These are phyloP conservation scores for Pythium apleroticum DNA, from an alignment of 352 stramenopile genomes.

Conservation along the genomic window DNA sequence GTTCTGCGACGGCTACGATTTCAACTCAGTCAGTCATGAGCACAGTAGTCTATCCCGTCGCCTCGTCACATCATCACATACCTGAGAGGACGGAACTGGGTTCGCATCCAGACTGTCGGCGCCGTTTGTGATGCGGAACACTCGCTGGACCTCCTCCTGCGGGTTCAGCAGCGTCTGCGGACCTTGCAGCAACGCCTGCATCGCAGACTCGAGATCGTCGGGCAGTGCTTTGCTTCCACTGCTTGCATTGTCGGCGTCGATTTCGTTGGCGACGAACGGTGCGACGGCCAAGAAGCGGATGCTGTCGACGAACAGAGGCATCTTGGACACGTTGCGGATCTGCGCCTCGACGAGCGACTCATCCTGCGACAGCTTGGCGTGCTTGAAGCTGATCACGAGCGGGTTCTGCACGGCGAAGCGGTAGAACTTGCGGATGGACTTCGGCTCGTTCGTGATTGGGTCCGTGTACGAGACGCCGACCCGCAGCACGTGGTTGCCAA, in stretches of 20 bases:
- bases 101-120: slow-evolving; percentile 30
- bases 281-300: slow-evolving; percentile 70
- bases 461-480: slow-evolving; percentile 80
- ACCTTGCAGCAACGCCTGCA: slow-evolving; percentile 33
- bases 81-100: neutral
- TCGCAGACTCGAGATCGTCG: slow-evolving; percentile 14
- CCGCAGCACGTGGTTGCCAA: slow-evolving; percentile 84
- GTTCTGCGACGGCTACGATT: slow-evolving; percentile 52
- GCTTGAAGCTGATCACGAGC: slow-evolving; percentile 85
- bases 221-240: slow-evolving; percentile 1
- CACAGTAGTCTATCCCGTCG: too few relatives aligned
- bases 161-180: slow-evolving; percentile 69
- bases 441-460: slow-evolving; percentile 70
- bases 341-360: slow-evolving; percentile 75
- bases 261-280: slow-evolving; percentile 51
- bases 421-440: slow-evolving; percentile 92
- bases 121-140: slow-evolving; percentile 61
- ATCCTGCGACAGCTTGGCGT: slow-evolving; percentile 42
- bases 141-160: slow-evolving; percentile 76
- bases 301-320: slow-evolving; percentile 77
- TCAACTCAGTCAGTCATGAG: neutral
- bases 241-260: slow-evolving; percentile 32
- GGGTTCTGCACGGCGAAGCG: slow-evolving; percentile 90
- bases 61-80: neutral
- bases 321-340: slow-evolving; percentile 82